Percentiles rank a stretch among this genome's conserved stretches.
Conservation (phyloP, 768 basidiomycete genomes). For the Mycena haematopus region DNA sequence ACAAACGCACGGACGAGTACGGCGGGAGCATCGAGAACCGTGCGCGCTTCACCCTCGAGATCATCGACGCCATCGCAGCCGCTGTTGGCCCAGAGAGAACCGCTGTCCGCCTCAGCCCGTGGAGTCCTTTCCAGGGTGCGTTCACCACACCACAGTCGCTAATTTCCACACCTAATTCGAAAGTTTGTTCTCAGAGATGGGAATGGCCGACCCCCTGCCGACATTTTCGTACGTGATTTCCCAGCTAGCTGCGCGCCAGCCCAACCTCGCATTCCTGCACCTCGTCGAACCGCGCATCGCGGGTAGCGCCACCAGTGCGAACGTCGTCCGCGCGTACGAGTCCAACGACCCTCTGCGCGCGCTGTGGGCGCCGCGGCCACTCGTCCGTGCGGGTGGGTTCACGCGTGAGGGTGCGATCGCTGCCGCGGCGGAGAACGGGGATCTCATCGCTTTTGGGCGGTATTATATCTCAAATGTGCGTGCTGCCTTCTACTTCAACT, state of each 20-base stretch:
- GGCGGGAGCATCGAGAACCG: neutral
- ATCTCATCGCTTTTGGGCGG: constrained; percentile 25
- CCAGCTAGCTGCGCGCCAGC: constrained; percentile 34
- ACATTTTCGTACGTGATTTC: neutral
- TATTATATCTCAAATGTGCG: constrained; percentile 14
- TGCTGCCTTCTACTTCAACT: neutral
- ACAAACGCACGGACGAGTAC: neutral
- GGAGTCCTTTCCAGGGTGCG: neutral
- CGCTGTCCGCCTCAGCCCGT: neutral
- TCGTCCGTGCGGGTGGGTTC: constrained; percentile 41
- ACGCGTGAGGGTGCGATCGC: constrained; percentile 36
- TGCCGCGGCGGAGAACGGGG: constrained; percentile 32
- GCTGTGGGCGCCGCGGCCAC: constrained; percentile 33
- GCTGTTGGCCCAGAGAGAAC: neutral
- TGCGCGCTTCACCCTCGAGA: neutral
- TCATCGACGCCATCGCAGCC: neutral
- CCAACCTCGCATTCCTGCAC: constrained; percentile 48
- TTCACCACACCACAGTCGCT: neutral
- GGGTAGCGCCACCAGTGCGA: neutral
- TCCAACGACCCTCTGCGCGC: constrained; percentile 31
- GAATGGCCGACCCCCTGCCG: neutral
- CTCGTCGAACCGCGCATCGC: constrained; percentile 36
- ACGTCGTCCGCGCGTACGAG: constrained; percentile 7
- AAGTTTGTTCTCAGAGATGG: neutral
- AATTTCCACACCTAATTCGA: neutral